Evolutionary conservation across 257 asterid species (phyloP).

Genomic region (Solanum sitiens): DNA sequence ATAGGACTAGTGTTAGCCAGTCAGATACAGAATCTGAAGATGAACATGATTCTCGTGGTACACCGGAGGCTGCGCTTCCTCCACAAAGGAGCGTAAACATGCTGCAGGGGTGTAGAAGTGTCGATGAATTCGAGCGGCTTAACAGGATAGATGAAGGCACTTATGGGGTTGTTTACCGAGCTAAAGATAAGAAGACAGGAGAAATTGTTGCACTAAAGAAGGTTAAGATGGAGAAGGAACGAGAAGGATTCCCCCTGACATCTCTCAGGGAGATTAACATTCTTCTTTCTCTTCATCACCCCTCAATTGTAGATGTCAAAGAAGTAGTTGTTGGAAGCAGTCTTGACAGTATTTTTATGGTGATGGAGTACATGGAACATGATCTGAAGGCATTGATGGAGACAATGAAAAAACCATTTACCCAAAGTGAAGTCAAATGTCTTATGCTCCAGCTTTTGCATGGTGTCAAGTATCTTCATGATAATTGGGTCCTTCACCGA

Average conservation of each 20-base stretch:
- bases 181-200: slow-evolving; percentile 74
- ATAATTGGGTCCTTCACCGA: slow-evolving; percentile 83
- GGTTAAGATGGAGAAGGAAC: slow-evolving; percentile 84
- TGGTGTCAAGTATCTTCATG: slow-evolving; percentile 76
- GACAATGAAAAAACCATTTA: slow-evolving; percentile 66
- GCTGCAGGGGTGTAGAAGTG: slow-evolving; percentile 92
- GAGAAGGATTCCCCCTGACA: slow-evolving; percentile 86
- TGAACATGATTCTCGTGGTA: slow-evolving; percentile 29
- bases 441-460: slow-evolving; percentile 78
- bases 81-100: slow-evolving; percentile 61
- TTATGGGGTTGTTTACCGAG: slow-evolving; percentile 79
- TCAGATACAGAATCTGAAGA: slow-evolving; percentile 49
- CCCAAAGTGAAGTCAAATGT: slow-evolving; percentile 84
- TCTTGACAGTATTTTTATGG: slow-evolving; percentile 77
- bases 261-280: slow-evolving; percentile 79
- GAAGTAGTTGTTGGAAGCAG: slow-evolving; percentile 77
- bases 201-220: slow-evolving; percentile 86
- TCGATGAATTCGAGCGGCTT: slow-evolving; percentile 73
- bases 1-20: slow-evolving; percentile 27
- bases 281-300: slow-evolving; percentile 69
- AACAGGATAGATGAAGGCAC: slow-evolving; percentile 92
- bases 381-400: slow-evolving; percentile 77
- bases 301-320: slow-evolving; percentile 78
- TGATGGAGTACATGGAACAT: slow-evolving; percentile 97
- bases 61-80: slow-evolving; percentile 37